Evolutionary conservation across 495 filamentous ascomycete genomes (phyloP).

Genomic region (Xylaria nigripes): DNA sequence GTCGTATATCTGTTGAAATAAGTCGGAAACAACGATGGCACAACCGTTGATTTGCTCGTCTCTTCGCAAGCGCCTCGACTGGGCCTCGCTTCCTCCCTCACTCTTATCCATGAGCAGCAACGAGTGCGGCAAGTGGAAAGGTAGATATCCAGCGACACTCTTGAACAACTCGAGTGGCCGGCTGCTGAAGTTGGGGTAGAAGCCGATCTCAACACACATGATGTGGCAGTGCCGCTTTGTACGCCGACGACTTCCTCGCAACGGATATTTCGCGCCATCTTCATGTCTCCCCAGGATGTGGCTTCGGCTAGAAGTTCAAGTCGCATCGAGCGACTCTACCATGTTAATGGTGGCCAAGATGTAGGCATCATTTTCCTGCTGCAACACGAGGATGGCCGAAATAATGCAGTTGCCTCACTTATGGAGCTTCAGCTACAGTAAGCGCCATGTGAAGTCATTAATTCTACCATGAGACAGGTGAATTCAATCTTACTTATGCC

Average conservation of each 20-base stretch:
- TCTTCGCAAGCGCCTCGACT: conserved; percentile 45
- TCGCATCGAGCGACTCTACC: conserved; percentile 43
- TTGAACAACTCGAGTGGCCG: background rate
- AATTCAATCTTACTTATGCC: conserved; percentile 5
- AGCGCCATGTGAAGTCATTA: conserved; percentile 16
- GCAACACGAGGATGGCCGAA: conserved; percentile 20
- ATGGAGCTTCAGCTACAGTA: conserved; percentile 39
- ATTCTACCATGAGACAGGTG: background rate
- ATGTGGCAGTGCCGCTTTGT: conserved; percentile 41
- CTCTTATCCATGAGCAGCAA: conserved; percentile 33
- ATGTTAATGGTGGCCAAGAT: conserved; percentile 32
- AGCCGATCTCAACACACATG: conserved; percentile 41
- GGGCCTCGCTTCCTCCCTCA: conserved; percentile 37
- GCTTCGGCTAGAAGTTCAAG: conserved; percentile 17
- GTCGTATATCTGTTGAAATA: background rate
- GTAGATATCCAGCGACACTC: conserved; percentile 23
- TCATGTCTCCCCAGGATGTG: conserved; percentile 46
- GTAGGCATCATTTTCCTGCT: conserved; percentile 50
- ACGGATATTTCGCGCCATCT: conserved; percentile 39
- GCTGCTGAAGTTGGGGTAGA: conserved; percentile 30
- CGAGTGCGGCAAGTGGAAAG: conserved; percentile 36
- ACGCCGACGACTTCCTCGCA: background rate
- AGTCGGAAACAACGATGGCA: conserved; percentile 6
- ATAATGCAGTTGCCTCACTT: conserved; percentile 22
- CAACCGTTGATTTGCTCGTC: conserved; percentile 44